Percentiles rank a stretch among this genome's conserved stretches.
Evolutionary conservation across 306 rosid genomes (phyloP).

Genomic region (Nissolia schottii): DNA sequence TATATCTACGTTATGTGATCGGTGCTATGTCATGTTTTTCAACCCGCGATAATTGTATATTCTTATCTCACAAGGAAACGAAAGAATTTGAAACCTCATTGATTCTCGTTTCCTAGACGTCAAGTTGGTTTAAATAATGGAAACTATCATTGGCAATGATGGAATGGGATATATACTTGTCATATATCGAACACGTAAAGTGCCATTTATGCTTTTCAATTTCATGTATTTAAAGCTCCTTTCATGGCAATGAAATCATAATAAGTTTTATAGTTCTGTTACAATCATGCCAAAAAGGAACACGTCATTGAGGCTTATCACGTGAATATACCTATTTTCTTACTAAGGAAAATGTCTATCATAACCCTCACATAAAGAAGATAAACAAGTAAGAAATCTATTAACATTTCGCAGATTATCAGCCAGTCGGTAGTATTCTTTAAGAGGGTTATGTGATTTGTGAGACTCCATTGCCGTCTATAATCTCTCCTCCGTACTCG

Average conservation of each 20-base stretch:
- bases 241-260: not conserved
- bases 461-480: not conserved
- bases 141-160: not conserved
- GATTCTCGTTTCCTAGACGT: constrained; percentile 12
- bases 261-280: not conserved
- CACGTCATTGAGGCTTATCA: not conserved
- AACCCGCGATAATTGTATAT: not conserved
- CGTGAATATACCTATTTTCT: not conserved
- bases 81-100: not conserved
- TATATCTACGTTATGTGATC: not conserved
- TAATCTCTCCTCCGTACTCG: not conserved
- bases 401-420: not conserved
- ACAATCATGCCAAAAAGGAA: not conserved
- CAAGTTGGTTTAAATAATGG: constrained; percentile 7
- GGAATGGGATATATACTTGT: not conserved
- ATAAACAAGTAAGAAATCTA: not conserved
- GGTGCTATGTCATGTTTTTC: not conserved
- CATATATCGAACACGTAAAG: not conserved
- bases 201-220: not conserved
- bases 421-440: not conserved
- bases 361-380: not conserved
- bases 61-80: not conserved
- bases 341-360: not conserved
- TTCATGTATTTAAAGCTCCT: not conserved
- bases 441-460: not conserved